phyloP scores from a whole-genome alignment of 495 filamentous ascomycete genomes.

The Lasiosphaeria ovina region DNA sequence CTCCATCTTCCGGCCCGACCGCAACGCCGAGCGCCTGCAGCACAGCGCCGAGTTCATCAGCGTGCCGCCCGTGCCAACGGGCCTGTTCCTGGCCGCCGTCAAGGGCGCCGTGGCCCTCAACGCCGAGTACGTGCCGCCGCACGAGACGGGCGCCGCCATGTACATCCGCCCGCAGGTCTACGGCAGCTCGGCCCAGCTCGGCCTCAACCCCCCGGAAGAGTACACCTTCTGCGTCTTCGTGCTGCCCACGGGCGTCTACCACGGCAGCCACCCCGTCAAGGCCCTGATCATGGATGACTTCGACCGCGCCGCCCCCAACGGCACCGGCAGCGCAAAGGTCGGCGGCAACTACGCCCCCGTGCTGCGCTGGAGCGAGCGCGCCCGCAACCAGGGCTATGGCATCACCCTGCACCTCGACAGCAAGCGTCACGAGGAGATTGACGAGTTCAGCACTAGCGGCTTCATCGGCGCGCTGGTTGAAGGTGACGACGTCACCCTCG shows the following conservation, averaged over 20 bases:
- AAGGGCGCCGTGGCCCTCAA: conserved; percentile 78
- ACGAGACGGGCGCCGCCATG: conserved; percentile 79
- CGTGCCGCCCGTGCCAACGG: conserved; percentile 70
- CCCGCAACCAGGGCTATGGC: conserved; percentile 67
- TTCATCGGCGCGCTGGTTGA: conserved; percentile 73
- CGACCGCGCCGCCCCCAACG: conserved; percentile 71
- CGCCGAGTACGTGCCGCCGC: conserved; percentile 83
- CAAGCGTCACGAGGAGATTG: conserved; percentile 70
- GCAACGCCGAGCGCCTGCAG: conserved; percentile 79
- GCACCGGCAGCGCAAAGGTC: conserved; percentile 70
- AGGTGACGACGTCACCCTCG: conserved; percentile 60
- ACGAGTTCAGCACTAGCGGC: conserved; percentile 87
- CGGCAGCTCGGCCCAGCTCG: conserved; percentile 76
- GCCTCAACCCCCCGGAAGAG: conserved; percentile 78
- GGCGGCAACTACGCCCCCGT: conserved; percentile 86
- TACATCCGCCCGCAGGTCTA: conserved; percentile 88
- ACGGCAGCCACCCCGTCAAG: conserved; percentile 77
- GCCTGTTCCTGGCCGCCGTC: conserved; percentile 71
- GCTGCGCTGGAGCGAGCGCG: conserved; percentile 73
- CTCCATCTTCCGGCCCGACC: conserved; percentile 74
- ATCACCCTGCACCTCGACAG: conserved; percentile 89
- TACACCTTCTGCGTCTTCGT: conserved; percentile 86
- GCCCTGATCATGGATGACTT: conserved; percentile 76
- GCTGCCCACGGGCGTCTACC: conserved; percentile 84
- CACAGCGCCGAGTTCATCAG: conserved; percentile 74